Evolutionary conservation across 257 asterid genomes (phyloP), one percentile per base, ranked within the genome.

Genomic region (Anisodus tanguticus): DNA sequence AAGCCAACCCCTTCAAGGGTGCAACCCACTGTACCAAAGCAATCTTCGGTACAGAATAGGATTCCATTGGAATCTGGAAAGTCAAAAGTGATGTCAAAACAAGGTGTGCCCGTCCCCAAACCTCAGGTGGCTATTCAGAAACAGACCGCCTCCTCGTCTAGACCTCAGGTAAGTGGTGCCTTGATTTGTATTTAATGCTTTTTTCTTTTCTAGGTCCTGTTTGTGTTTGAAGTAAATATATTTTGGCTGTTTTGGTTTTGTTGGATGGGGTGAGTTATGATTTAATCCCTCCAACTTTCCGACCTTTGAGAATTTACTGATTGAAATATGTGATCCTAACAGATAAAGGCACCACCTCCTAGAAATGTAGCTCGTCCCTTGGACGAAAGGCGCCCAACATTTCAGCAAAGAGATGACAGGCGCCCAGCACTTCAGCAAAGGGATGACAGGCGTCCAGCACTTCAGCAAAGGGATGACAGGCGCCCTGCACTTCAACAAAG

Each of bases 291-390:
- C 5, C 9, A 26, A 53, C 47, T 13, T 76, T 51, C 26, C 2
- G 22, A 53, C 49, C 47, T 26, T 53, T 41, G 17, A 13, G 47
- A 76, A 26, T 76, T 53, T 26, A 76, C 81, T 76, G 19, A 26
- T 76, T 26, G 64, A 26, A 35, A 53, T 26, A 16, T 76, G 26
- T 79, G 69, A 72, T 86, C 53, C 83, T 87, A 72, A 85, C 93
- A 94, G 95, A 82, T 87, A 82, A 91, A 64, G 67, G 89, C 90
- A 67, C 90, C 91, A 2, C 89, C 91, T 31, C 83, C 92, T 37
- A 91, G 87, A 83, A 69, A 63, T 80, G 43, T 91, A 39, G 85
- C 85, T 67, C 94, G 90, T 55, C 87, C 83, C 51, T 68, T n/a
- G 49, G 87, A 49, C 47, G 60, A 47, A 37, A 74, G 62, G 80